Evolutionary conservation across 2,329 filamentous ascomycete genomes (phyloP).

Genomic region (Pseudogymnoascus sp.): DNA sequence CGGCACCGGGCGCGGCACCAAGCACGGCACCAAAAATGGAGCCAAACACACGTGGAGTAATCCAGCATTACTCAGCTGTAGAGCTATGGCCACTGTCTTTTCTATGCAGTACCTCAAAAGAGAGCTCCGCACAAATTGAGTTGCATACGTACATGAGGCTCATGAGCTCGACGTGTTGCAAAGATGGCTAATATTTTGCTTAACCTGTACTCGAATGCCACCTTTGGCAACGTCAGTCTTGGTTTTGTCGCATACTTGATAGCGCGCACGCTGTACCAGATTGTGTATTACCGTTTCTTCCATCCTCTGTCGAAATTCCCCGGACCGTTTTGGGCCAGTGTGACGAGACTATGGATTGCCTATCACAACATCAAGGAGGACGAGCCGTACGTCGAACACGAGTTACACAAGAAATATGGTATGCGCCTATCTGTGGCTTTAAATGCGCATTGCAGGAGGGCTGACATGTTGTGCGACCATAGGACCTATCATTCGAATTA

Average conservation of each 20-base stretch:
- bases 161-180: neutral
- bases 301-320: conserved; percentile 45
- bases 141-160: neutral
- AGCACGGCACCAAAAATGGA: neutral
- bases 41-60: neutral
- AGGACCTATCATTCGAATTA: conserved; percentile 46
- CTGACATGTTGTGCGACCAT: neutral
- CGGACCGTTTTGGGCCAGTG: conserved; percentile 45
- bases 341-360: conserved; percentile 46
- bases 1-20: neutral
- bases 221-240: conserved; percentile 11
- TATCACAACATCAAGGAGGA: conserved; percentile 42
- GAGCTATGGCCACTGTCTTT: neutral
- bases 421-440: conserved; percentile 9
- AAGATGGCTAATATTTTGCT: neutral
- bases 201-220: neutral
- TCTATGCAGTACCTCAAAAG: neutral
- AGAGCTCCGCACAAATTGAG: neutral
- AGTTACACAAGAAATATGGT: conserved; percentile 43
- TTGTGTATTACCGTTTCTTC: conserved; percentile 43
- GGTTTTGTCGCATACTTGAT: conserved; percentile 8
- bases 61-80: neutral
- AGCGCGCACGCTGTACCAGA: conserved; percentile 34
- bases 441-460: neutral
- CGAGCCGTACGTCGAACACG: conserved; percentile 35